Percentiles rank a stretch among this genome's conserved stretches.
phyloP scores from a whole-genome alignment of 768 basidiomycete species.

The Tricholoma sp. region DNA sequence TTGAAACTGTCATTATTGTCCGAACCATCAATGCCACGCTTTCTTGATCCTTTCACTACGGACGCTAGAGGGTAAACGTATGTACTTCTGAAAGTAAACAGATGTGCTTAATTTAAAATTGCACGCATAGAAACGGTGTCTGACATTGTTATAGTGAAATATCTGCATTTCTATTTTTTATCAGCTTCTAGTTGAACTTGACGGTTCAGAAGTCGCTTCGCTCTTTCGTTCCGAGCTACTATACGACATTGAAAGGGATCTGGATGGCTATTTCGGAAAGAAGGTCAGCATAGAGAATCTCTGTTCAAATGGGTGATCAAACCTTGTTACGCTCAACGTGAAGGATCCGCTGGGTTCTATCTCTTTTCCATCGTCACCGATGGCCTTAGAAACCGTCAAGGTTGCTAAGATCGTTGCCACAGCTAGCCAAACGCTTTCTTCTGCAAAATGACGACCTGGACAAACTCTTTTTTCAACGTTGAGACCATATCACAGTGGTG shows the following conservation, averaged over 20 bases:
- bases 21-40: no score
- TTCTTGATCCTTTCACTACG: no score
- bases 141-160: background rate
- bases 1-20: no score
- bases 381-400: slow-evolving; percentile 33
- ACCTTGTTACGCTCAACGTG: background rate
- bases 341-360: background rate
- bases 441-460: slow-evolving; percentile 39
- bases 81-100: background rate
- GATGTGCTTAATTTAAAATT: background rate
- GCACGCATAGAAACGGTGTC: background rate
- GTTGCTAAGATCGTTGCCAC: slow-evolving; percentile 17
- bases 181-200: background rate
- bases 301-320: background rate
- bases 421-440: slow-evolving; percentile 29
- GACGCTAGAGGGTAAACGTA: no score
- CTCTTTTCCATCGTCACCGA: slow-evolving; percentile 28
- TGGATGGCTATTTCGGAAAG: background rate
- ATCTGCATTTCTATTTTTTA: background rate
- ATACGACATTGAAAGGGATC: background rate
- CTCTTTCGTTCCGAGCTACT: background rate
- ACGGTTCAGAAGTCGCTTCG: background rate
- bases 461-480: slow-evolving; percentile 23
- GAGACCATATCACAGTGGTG: background rate
- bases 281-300: background rate